phyloP scores from a whole-genome alignment of 2,329 filamentous ascomycete species.

The Fusarium stilboides region DNA sequence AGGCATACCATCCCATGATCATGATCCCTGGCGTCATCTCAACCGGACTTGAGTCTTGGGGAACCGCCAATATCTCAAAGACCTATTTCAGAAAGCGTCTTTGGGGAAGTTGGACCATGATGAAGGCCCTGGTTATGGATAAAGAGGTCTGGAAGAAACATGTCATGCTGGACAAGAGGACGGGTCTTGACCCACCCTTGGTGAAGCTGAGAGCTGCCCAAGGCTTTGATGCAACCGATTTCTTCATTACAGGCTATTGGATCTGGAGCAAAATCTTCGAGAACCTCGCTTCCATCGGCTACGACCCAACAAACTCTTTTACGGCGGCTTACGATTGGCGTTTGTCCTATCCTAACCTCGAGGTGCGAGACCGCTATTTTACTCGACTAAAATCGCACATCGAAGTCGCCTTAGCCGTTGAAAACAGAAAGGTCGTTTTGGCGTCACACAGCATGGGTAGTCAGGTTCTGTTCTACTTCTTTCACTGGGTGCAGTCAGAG shows the following conservation, averaged over 20 bases:
- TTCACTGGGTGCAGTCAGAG: conserved; percentile 84
- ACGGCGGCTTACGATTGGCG: conserved; percentile 91
- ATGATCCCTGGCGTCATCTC: conserved; percentile 99
- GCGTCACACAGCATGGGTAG: conserved; percentile 98
- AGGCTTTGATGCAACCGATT: conserved; percentile 97
- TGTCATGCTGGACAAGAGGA: conserved; percentile 95
- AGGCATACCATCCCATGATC: conserved; percentile 88
- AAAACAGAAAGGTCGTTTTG: conserved; percentile 84
- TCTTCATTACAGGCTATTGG: conserved; percentile 94
- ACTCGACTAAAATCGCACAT: conserved; percentile 91
- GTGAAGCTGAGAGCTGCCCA: conserved; percentile 94
- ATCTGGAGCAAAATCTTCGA: conserved; percentile 99
- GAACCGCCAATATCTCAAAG: conserved; percentile 85
- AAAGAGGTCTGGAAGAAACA: conserved; percentile 96
- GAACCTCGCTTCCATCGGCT: conserved; percentile 95
- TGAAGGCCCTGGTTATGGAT: conserved; percentile 92
- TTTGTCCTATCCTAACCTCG: conserved; percentile 89
- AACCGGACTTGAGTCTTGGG: conserved; percentile 96
- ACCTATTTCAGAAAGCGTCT: conserved; percentile 94
- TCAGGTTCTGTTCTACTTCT: conserved; percentile 89
- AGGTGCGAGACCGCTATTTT: conserved; percentile 94
- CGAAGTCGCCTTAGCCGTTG: conserved; percentile 82
- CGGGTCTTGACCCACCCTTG: conserved; percentile 89
- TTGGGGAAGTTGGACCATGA: conserved; percentile 99
- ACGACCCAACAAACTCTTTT: conserved; percentile 85